Evolutionary conservation across 2,329 filamentous ascomycete species (phyloP).

Genomic region (Colletotrichum chlorophyti): DNA sequence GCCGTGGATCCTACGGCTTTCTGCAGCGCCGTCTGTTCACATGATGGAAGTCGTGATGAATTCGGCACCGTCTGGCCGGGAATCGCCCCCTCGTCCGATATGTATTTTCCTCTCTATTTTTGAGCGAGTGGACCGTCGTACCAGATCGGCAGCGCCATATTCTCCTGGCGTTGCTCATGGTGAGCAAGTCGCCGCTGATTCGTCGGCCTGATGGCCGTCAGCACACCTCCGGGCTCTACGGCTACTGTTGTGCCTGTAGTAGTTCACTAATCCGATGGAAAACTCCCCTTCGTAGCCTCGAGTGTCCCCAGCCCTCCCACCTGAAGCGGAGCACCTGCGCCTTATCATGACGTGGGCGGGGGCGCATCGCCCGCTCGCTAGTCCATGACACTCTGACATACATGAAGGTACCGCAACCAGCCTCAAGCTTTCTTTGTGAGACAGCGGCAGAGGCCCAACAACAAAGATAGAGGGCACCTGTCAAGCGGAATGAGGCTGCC

Average conservation of each 20-base stretch:
- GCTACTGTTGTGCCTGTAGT: no score
- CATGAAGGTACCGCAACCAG: neutral
- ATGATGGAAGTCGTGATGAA: conserved; percentile 5
- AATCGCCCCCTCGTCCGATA: neutral
- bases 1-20: neutral
- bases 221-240: no score
- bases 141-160: conserved; percentile 10
- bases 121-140: neutral
- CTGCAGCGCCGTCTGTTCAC: conserved; percentile 14
- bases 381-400: conserved; percentile 27
- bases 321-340: neutral
- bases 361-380: conserved; percentile 4
- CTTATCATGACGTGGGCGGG: conserved; percentile 12
- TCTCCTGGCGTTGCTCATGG: neutral
- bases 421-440: conserved; percentile 5
- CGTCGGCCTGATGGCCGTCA: neutral
- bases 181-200: neutral
- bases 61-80: neutral
- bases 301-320: no score
- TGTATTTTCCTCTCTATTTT: no score
- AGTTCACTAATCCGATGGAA: no score
- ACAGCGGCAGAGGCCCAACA: neutral
- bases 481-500: neutral
- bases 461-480: no score
- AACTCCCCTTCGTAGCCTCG: no score